phyloP scores from a whole-genome alignment of 768 basidiomycete species.

The Rhodotorula toruloides region DNA sequence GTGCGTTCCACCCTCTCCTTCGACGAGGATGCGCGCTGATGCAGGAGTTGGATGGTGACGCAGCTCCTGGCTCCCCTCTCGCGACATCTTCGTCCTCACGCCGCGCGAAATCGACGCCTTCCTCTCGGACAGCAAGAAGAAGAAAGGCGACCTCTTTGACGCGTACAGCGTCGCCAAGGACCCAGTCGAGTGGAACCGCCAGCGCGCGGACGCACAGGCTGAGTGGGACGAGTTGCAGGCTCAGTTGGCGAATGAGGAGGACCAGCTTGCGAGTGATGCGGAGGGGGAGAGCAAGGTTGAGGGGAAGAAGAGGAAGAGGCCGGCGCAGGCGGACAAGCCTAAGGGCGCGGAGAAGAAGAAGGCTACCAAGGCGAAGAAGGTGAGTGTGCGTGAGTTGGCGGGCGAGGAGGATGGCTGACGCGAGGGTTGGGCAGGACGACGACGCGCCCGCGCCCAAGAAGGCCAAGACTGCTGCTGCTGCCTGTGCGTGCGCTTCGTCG shows the following conservation, averaged over 20 bases:
- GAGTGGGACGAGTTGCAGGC: conserved; percentile 62
- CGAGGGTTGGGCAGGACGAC: conserved; percentile 43
- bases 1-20: conserved; percentile 55
- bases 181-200: conserved; percentile 60
- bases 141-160: conserved; percentile 66
- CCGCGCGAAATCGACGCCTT: conserved; percentile 76
- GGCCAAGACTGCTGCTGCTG: conserved; percentile 29
- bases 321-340: not conserved
- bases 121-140: conserved; percentile 62
- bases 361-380: conserved; percentile 48
- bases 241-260: conserved; percentile 42
- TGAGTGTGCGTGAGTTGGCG: not conserved
- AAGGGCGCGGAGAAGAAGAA: conserved; percentile 28
- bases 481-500: not conserved
- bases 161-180: conserved; percentile 66
- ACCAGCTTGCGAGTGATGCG: conserved; percentile 9
- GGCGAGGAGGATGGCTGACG: too few relatives aligned
- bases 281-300: conserved; percentile 4
- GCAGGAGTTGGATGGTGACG: not conserved
- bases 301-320: conserved; percentile 47
- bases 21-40: not conserved
- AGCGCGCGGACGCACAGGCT: conserved; percentile 50
- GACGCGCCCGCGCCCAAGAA: conserved; percentile 55
- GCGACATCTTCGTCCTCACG: conserved; percentile 74
- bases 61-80: conserved; percentile 77